A percentile compares a stretch with the other conserved stretches of the same genome.
Conservation (phyloP, 768 basidiomycete species). For the Russula ochroleuca region DNA sequence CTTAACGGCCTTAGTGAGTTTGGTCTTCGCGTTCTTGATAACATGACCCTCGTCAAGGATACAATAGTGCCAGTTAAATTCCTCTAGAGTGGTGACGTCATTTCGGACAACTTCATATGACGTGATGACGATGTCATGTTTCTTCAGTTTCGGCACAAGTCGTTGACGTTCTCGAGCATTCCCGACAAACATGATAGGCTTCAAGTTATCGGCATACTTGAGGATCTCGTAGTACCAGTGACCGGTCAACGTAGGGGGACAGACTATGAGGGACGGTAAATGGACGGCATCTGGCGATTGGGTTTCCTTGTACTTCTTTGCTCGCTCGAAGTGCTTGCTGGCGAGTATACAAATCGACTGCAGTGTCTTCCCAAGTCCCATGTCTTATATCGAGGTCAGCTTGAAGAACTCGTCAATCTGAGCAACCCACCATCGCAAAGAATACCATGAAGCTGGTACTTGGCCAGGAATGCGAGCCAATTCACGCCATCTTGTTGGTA, state of each 20-base stretch:
- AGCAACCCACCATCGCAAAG: constrained; percentile 82
- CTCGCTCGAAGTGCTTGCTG: constrained; percentile 87
- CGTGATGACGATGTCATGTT: constrained; percentile 89
- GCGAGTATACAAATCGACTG: constrained; percentile 97
- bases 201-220: constrained; percentile 83
- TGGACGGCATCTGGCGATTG: constrained; percentile 73
- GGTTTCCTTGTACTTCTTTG: constrained; percentile 59
- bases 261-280: constrained; percentile 90
- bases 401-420: constrained; percentile 1
- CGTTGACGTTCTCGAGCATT: constrained; percentile 74
- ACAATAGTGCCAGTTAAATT: constrained; percentile 88
- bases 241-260: constrained; percentile 95
- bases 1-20: constrained; percentile 95
- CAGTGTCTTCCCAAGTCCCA: constrained; percentile 97
- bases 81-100: constrained; percentile 73
- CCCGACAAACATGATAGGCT: constrained; percentile 85
- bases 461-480: constrained; percentile 97
- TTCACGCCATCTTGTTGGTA: constrained; percentile 99
- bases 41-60: constrained; percentile 97
- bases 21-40: constrained; percentile 98
- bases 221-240: constrained; percentile 99
- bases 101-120: constrained; percentile 98
- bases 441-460: constrained; percentile 96
- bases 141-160: constrained; percentile 58
- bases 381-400: constrained; percentile 53